These are phyloP conservation scores for Vigna radiata DNA, from an alignment of 306 rosid species.

Conservation along the genomic window DNA sequence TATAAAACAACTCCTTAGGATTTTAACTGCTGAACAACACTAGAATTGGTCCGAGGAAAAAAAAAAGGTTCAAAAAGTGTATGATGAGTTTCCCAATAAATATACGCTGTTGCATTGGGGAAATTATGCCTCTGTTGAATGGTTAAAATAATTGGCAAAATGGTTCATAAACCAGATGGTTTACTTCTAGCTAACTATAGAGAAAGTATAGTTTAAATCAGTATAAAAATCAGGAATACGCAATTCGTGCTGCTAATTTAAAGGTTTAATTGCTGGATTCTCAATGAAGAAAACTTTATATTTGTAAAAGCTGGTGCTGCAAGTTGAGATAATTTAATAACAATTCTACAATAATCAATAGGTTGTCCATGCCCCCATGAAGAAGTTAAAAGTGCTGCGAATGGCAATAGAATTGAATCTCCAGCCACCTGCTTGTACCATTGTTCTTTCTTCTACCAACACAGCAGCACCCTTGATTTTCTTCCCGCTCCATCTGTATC, in stretches of 20 bases:
- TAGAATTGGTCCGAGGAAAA: not conserved
- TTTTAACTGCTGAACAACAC: not conserved
- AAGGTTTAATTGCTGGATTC: constrained; percentile 35
- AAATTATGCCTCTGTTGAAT: constrained; percentile 5
- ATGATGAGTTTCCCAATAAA: not conserved
- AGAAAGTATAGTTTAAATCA: constrained; percentile 30
- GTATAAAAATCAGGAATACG: constrained; percentile 21
- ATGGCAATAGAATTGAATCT: constrained; percentile 35
- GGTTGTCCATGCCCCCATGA: constrained; percentile 34
- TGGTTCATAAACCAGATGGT: constrained; percentile 15
- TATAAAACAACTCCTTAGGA: no score
- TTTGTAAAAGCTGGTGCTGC: constrained; percentile 27
- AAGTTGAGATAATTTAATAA: constrained; percentile 29
- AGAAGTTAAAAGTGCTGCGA: constrained; percentile 35
- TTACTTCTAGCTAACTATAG: constrained; percentile 19
- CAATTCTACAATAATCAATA: constrained; percentile 37
- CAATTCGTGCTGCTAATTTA: constrained; percentile 35
- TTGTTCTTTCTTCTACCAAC: constrained; percentile 36
- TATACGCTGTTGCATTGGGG: not conserved
- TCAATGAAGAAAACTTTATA: constrained; percentile 21
- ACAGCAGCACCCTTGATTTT: constrained; percentile 30
- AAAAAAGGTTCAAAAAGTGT: not conserved
- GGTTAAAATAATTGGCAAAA: not conserved
- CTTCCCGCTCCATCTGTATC: constrained; percentile 28
- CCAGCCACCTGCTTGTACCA: constrained; percentile 31